Conservation (phyloP, 208 protist genomes). For the Leptomonas pyrrhocoris region DNA sequence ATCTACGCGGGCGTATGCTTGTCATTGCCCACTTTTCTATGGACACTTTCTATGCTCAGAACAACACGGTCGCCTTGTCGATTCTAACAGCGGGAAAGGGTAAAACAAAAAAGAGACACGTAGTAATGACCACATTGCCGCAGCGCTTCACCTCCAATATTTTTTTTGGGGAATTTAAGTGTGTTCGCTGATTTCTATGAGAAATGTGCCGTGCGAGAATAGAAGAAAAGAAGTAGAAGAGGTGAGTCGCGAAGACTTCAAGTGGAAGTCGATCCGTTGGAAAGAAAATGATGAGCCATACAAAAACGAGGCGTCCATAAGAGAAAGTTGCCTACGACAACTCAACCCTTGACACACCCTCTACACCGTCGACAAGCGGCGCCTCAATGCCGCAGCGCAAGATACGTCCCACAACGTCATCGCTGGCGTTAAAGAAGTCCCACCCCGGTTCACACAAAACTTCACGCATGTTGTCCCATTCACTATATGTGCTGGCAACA, state of each 20-base stretch:
- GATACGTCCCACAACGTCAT: conserved; percentile 40
- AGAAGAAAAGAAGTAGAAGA: no score
- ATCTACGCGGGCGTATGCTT: no score
- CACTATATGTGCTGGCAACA: conserved; percentile 49
- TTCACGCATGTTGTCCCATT: conserved; percentile 86
- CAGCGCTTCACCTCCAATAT: no score
- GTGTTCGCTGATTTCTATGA: no score
- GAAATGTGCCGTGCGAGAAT: no score
- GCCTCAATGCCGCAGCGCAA: conserved; percentile 36
- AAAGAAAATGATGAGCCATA: neutral
- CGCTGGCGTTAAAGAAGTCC: conserved; percentile 49
- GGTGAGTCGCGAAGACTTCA: no score
- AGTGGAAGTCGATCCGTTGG: conserved; percentile 6
- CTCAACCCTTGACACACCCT: conserved; percentile 17
- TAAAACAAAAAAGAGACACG: conserved; percentile 11
- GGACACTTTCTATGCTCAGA: neutral
- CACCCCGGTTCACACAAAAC: conserved; percentile 70
- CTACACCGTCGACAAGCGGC: conserved; percentile 1
- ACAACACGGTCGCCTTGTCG: no score
- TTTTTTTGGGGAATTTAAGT: no score
- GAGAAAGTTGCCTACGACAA: conserved; percentile 10
- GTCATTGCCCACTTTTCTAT: neutral
- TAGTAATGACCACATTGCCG: no score
- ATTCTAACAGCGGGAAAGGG: conserved; percentile 7
- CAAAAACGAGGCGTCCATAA: neutral